Percentiles rank a stretch among this genome's conserved stretches.
phyloP scores from a whole-genome alignment of 2,329 filamentous ascomycete species.

The Fusarium odoratissimum region DNA sequence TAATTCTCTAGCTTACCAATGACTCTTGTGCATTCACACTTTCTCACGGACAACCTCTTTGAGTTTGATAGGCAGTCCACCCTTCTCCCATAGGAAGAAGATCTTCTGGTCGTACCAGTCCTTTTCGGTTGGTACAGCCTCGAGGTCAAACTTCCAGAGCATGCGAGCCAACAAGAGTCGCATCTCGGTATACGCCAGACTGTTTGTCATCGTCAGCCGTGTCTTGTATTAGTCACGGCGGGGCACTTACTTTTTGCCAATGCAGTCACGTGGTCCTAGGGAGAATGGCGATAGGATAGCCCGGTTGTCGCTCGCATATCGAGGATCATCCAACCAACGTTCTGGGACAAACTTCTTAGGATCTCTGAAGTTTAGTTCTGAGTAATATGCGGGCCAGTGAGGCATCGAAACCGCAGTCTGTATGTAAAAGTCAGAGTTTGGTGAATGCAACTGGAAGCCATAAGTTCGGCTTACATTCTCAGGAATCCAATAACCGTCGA shows the following conservation, averaged over 20 bases:
- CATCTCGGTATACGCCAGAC: conserved; percentile 14
- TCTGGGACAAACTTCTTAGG: conserved; percentile 1
- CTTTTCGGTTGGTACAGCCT: not conserved
- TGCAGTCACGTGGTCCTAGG: not conserved
- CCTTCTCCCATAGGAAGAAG: not conserved
- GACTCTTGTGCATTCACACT: not conserved
- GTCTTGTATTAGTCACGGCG: fast-evolving
- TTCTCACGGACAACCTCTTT: not conserved
- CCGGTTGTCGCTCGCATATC: not conserved
- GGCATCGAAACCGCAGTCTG: not conserved
- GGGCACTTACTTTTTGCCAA: conserved; percentile 5
- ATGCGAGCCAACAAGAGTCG: conserved; percentile 1
- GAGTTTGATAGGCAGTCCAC: not conserved
- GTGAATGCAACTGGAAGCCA: fast-evolving
- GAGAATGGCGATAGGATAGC: not conserved
- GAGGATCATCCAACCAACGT: conserved; percentile 1
- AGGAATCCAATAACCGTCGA: conserved; percentile 3
- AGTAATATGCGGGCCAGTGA: not conserved
- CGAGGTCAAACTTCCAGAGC: conserved; percentile 14
- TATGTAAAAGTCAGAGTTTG: fast-evolving
- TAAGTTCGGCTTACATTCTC: not conserved
- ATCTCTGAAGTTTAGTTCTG: not conserved
- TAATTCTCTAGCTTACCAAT: not conserved
- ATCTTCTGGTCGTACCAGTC: conserved; percentile 1
- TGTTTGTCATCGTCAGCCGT: not conserved